These are phyloP conservation scores for Didymosphaeria variabile DNA, from an alignment of 2,329 filamentous ascomycete species.

Conservation along the genomic window DNA sequence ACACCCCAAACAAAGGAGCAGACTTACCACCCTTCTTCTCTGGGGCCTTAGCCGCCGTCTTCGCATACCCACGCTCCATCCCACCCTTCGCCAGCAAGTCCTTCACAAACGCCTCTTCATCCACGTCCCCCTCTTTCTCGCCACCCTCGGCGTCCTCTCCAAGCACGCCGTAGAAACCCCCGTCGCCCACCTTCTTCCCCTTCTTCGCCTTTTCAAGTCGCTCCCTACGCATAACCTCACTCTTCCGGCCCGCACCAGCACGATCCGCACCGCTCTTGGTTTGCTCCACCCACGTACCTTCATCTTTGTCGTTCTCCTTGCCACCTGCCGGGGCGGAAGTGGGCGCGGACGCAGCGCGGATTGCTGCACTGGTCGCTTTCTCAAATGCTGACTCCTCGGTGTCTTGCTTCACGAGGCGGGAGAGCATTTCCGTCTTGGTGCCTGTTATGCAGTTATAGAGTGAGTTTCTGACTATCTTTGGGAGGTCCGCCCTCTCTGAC, in stretches of 20 bases:
- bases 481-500: too few species aligned
- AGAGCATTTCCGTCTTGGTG: constrained; percentile 16
- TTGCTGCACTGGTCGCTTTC: neutral
- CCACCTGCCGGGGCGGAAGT: neutral
- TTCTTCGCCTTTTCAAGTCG: neutral
- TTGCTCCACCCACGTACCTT: neutral
- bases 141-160: neutral
- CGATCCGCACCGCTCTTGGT: neutral
- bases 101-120: neutral
- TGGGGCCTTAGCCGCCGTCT: neutral
- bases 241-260: neutral
- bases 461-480: neutral
- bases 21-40: neutral
- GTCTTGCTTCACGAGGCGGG: constrained; percentile 19
- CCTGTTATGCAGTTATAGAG: neutral
- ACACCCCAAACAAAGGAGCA: neutral
- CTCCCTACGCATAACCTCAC: neutral
- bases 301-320: neutral
- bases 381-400: neutral
- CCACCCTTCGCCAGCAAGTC: neutral
- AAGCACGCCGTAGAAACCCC: neutral
- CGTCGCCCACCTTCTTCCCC: neutral
- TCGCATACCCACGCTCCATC: neutral
- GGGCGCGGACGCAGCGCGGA: constrained; percentile 2
- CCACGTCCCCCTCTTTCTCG: neutral